Base-by-base conservation (phyloP, 768 basidiomycete genomes). In the Clitopilus hobsonii region DNA sequence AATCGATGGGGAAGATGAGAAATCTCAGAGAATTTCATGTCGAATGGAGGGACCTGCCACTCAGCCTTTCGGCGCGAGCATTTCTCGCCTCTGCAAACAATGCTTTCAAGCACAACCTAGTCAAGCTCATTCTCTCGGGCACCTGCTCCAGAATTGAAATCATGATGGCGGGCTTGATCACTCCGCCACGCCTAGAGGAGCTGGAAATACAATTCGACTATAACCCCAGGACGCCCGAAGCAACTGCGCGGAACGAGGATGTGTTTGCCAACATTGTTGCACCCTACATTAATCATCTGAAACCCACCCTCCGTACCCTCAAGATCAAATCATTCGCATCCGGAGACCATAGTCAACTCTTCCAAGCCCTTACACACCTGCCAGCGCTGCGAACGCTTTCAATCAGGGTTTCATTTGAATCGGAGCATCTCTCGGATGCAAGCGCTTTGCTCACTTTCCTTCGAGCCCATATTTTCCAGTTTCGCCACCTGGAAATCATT, bases 21-120 rank as follows among this genome's bases (percentile, higher is more conserved):
- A 66, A 67, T 16, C 67, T 74, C 5, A 63, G 60, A 6, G 67
- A 65, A 36, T 67, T 69, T 58, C 62, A 67, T 51, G 70, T 74
- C 51, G 71, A 72, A 54, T 73, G 72, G 69, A 59, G 72, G 36
- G 69, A 74, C 54, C 67, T 74, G 23, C 63, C 69, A 8, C 54
- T 70, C 24, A 69, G 64, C 41, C 49, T 63, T n/a, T 61, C 64
- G 36, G 70, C 70, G 1, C 52, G 54, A 5, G 57, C 60, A 5
- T 71, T 74, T 52, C 61, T 74, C 38, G 54, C 59, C 1, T 59
- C 68, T 0, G 60, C 67, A 22, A 55, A 68, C 26, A 54, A 54
- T 1, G 58, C 69, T 1, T 71, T 76, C 45, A 61, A 62, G 14
- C 48, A 57, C 7, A 72, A 64, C 54, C 55, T 76, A 11, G 65